Percentiles rank a stretch among this genome's conserved stretches.
These are phyloP conservation scores for Lactifluus hygrophoroides DNA, from an alignment of 768 basidiomycete genomes.

Conservation along the genomic window DNA sequence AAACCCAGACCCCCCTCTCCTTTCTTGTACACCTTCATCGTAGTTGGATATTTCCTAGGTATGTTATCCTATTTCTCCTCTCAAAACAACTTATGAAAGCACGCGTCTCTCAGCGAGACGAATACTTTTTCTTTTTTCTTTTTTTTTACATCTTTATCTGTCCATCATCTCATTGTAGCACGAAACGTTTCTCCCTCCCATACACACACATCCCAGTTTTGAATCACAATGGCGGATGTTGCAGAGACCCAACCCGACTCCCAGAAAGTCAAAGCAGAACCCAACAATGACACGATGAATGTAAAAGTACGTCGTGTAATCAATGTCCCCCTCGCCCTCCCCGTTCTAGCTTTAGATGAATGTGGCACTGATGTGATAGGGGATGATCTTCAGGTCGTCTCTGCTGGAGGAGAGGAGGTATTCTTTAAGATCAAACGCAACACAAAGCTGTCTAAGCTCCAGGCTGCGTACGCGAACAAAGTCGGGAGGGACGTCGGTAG, in stretches of 20 bases:
- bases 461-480: constrained; percentile 86
- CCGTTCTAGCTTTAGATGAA: neutral
- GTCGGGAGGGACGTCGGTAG: constrained; percentile 83
- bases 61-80: neutral
- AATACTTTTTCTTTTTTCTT: neutral
- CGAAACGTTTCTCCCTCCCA: no score
- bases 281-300: constrained; percentile 62
- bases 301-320: constrained; percentile 55
- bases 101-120: neutral
- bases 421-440: constrained; percentile 96
- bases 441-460: constrained; percentile 87
- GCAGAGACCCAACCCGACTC: neutral
- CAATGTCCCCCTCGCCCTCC: no score
- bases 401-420: constrained; percentile 74
- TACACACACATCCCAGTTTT: no score
- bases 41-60: neutral
- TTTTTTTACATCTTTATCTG: no score
- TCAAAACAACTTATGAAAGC: neutral
- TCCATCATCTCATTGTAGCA: neutral
- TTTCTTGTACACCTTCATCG: neutral
- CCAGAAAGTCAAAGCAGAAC: constrained; percentile 33
- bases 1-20: neutral
- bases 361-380: neutral
- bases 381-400: constrained; percentile 48
- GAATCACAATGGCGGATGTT: constrained; percentile 5